phyloP scores from a whole-genome alignment of 108 stramenopile genomes.

The Stephanodiscus minutulus region DNA sequence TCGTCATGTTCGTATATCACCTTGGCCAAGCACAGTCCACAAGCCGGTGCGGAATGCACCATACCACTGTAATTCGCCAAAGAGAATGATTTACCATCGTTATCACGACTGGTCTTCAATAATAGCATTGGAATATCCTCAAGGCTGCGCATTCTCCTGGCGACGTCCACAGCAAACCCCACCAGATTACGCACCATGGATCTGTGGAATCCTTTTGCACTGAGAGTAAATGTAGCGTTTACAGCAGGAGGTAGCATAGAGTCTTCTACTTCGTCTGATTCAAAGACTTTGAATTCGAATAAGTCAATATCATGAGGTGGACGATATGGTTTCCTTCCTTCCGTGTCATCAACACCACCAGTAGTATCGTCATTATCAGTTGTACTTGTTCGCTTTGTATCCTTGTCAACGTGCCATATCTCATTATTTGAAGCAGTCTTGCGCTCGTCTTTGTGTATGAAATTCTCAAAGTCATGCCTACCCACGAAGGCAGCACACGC shows the following conservation, averaged over 20 bases:
- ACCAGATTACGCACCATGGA: conserved; percentile 80
- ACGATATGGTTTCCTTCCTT: background rate
- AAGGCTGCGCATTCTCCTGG: conserved; percentile 41
- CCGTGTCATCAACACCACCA: too few species aligned
- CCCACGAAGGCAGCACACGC: conserved; percentile 63
- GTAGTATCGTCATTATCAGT: background rate
- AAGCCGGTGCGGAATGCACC: conserved; percentile 69
- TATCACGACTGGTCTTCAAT: background rate
- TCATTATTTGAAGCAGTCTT: conserved; percentile 39
- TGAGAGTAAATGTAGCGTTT: conserved; percentile 57
- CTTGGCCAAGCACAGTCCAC: conserved; percentile 64
- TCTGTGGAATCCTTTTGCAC: conserved; percentile 77
- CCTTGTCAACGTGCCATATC: conserved; percentile 21
- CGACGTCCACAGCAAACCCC: conserved; percentile 78
- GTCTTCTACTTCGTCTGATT: conserved; percentile 19
- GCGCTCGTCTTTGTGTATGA: conserved; percentile 72
- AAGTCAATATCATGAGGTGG: conserved; percentile 25
- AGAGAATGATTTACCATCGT: conserved; percentile 1
- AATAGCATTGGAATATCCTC: conserved; percentile 30
- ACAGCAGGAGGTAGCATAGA: conserved; percentile 43
- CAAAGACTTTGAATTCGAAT: conserved; percentile 24
- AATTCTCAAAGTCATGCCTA: conserved; percentile 64
- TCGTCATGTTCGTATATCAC: conserved; percentile 45
- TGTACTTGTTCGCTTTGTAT: background rate
- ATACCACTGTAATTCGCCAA: conserved; percentile 16